phyloP scores from a whole-genome alignment of 2,329 filamentous ascomycete genomes.

The Penicillium sp. region DNA sequence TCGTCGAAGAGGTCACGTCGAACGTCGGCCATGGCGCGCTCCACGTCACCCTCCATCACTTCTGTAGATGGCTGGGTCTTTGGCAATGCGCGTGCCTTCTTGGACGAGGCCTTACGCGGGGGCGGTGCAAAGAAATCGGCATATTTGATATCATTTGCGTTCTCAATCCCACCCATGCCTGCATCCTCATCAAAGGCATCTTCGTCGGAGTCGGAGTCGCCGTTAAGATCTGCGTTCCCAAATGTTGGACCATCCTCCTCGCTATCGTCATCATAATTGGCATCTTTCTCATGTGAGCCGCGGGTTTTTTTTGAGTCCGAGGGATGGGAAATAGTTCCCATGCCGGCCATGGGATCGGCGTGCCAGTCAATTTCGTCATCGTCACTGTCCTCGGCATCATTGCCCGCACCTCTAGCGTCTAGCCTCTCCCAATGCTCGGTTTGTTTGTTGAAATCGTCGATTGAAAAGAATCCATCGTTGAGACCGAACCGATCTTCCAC shows the following conservation, averaged over 20 bases:
- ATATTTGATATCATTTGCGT: conserved; percentile 89
- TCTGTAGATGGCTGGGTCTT: conserved; percentile 53
- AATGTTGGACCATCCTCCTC: conserved; percentile 82
- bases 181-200: conserved; percentile 60
- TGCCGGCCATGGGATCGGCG: conserved; percentile 54
- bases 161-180: conserved; percentile 63
- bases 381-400: conserved; percentile 74
- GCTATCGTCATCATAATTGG: conserved; percentile 46
- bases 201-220: conserved; percentile 64
- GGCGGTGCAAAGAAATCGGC: conserved; percentile 92
- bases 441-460: conserved; percentile 95
- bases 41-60: conserved; percentile 68
- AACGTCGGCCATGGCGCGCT: conserved; percentile 83
- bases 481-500: conserved; percentile 78
- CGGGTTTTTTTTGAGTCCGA: conserved; percentile 25
- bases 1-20: conserved; percentile 91
- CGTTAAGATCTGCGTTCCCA: conserved; percentile 74
- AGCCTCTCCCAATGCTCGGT: conserved; percentile 87
- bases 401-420: conserved; percentile 75
- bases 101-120: conserved; percentile 67
- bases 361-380: conserved; percentile 86
- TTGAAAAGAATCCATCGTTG: conserved; percentile 97
- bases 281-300: conserved; percentile 52
- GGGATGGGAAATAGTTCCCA: background rate
- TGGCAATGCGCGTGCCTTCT: conserved; percentile 56